phyloP scores from a whole-genome alignment of 2,329 filamentous ascomycete species.

The Pseudogymnoascus sp. region DNA sequence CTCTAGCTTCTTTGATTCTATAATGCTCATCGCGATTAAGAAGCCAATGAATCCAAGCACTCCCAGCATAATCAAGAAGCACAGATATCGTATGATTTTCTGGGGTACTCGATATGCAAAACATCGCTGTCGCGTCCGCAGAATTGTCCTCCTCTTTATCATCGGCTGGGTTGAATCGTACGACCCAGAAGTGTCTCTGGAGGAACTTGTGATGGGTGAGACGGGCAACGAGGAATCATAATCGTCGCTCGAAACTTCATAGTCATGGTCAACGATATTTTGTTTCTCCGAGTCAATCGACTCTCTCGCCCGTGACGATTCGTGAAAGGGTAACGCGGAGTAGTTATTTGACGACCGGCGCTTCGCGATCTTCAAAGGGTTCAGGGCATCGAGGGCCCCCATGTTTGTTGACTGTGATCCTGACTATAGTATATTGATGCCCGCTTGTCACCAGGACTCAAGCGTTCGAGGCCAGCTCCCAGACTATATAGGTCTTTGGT shows the following conservation, averaged over 20 bases:
- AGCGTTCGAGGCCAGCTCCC: constrained; percentile 1
- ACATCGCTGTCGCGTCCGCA: constrained; percentile 7
- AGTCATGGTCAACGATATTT: constrained; percentile 20
- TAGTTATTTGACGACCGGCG: constrained; percentile 21
- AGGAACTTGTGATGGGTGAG: constrained; percentile 21
- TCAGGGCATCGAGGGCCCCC: constrained; percentile 38
- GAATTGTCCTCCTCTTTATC: constrained; percentile 15
- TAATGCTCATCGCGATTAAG: constrained; percentile 64
- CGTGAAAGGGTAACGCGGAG: constrained; percentile 11
- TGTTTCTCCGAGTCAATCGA: constrained; percentile 24
- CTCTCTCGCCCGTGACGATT: constrained; percentile 8
- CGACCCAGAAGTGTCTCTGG: constrained; percentile 24
- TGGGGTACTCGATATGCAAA: constrained; percentile 45
- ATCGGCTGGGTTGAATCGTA: constrained; percentile 25
- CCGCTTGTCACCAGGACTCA: constrained; percentile 1
- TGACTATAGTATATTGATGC: background rate
- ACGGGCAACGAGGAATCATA: constrained; percentile 31
- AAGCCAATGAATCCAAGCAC: constrained; percentile 70
- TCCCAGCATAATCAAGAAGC: constrained; percentile 58
- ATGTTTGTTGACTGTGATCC: constrained; percentile 29
- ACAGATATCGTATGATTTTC: constrained; percentile 69
- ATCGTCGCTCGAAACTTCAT: constrained; percentile 39
- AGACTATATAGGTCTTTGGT: constrained; percentile 5
- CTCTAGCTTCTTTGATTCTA: constrained; percentile 55
- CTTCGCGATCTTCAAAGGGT: constrained; percentile 31